These are phyloP conservation scores for Viola odorata DNA, from an alignment of 345 rosid species.

Conservation along the genomic window DNA sequence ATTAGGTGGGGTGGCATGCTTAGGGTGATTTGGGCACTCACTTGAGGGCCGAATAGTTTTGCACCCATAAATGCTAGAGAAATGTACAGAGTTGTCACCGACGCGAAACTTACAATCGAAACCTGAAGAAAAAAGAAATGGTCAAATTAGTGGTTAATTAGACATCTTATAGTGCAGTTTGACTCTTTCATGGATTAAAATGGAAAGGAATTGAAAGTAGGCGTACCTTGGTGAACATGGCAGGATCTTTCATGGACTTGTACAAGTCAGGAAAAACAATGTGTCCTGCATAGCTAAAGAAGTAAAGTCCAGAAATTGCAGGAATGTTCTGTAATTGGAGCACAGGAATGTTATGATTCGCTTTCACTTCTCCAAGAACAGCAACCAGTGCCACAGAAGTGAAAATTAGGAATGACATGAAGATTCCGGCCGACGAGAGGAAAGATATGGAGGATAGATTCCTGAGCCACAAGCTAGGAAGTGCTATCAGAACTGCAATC, in stretches of 20 bases:
- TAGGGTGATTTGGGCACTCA: conserved; percentile 66
- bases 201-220: not conserved
- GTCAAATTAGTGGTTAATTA: not conserved
- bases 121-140: conserved; percentile 28
- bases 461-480: conserved; percentile 72
- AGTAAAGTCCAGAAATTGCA: conserved; percentile 55
- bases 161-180: not conserved
- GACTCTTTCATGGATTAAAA: not conserved
- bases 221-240: conserved; percentile 64
- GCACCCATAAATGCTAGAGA: conserved; percentile 66
- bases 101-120: conserved; percentile 62
- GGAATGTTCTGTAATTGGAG: conserved; percentile 49
- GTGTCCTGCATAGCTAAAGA: conserved; percentile 68
- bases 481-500: conserved; percentile 49
- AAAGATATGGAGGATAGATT: conserved; percentile 69
- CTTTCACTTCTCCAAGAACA: conserved; percentile 38
- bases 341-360: conserved; percentile 37
- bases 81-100: conserved; percentile 45
- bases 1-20: conserved; percentile 53
- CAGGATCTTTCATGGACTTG: conserved; percentile 71
- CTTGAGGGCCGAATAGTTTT: conserved; percentile 52
- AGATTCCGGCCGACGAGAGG: conserved; percentile 61
- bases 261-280: conserved; percentile 69
- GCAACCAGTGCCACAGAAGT: conserved; percentile 51
- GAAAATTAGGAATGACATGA: conserved; percentile 64